phyloP scores from a whole-genome alignment of 2,329 filamentous ascomycete genomes.

The Claviceps sorghi region DNA sequence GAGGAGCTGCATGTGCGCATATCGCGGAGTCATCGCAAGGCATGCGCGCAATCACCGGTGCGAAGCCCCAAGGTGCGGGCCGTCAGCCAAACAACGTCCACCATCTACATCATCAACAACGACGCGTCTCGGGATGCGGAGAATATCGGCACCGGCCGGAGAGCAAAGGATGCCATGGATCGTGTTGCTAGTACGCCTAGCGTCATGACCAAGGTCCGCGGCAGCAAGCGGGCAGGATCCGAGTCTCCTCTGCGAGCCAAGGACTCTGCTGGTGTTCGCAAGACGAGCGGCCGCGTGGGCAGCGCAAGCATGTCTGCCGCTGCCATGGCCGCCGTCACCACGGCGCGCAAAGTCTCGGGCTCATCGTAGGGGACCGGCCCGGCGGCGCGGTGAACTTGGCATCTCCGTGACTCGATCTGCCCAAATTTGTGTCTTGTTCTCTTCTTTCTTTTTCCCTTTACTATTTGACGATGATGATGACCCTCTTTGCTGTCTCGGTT shows the following conservation, averaged over 20 bases:
- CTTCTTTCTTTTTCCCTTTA: background rate
- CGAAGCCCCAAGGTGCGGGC: constrained; percentile 51
- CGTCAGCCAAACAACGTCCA: constrained; percentile 62
- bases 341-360: constrained; percentile 40
- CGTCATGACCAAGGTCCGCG: constrained; percentile 50
- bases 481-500: constrained; percentile 14
- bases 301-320: constrained; percentile 35
- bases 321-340: constrained; percentile 25
- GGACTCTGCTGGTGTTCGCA: constrained; percentile 41
- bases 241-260: constrained; percentile 37
- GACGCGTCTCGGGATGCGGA: constrained; percentile 57
- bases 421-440: background rate
- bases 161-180: constrained; percentile 41
- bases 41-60: constrained; percentile 45
- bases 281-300: constrained; percentile 51
- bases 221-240: constrained; percentile 35
- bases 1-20: constrained; percentile 71
- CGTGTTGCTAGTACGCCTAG: constrained; percentile 38
- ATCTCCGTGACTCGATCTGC: background rate
- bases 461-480: constrained; percentile 27
- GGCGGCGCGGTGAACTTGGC: background rate
- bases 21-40: constrained; percentile 46
- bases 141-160: constrained; percentile 46
- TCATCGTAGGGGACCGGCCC: constrained; percentile 15
- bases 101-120: constrained; percentile 50